phyloP scores from a whole-genome alignment of 768 basidiomycete genomes.

The Rhizopogon vesiculosus region DNA sequence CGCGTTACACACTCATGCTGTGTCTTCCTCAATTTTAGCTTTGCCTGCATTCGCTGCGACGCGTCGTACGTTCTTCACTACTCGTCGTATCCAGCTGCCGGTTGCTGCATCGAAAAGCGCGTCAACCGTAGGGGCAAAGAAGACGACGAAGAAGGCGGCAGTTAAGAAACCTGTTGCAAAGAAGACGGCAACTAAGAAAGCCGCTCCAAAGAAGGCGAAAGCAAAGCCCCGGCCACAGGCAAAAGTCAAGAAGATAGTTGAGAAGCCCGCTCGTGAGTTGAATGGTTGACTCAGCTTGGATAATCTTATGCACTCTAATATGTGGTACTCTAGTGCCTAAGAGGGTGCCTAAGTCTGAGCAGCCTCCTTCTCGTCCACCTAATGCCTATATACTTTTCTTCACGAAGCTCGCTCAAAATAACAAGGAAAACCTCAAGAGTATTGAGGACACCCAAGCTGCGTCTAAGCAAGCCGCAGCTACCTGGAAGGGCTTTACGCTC shows the following conservation, averaged over 20 bases:
- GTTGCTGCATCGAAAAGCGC: constrained; percentile 3
- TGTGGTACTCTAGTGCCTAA: background rate
- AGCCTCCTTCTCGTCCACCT: constrained; percentile 24
- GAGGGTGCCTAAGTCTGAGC: constrained; percentile 12
- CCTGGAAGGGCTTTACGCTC: constrained; percentile 29
- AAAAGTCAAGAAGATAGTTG: constrained; percentile 4
- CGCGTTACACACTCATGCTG: background rate
- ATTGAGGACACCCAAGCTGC: background rate
- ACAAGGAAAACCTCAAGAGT: background rate
- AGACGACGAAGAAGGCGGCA: constrained; percentile 3
- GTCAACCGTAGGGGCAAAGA: background rate
- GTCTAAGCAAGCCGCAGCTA: constrained; percentile 16
- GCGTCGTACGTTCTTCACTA: constrained; percentile 23
- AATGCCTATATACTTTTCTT: constrained; percentile 23
- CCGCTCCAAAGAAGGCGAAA: constrained; percentile 5
- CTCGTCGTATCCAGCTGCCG: constrained; percentile 13
- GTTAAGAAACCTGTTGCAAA: constrained; percentile 3
- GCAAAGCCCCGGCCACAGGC: constrained; percentile 5
- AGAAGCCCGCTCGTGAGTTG: constrained; percentile 12
- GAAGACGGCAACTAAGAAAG: constrained; percentile 3
- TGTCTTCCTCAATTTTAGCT: background rate
- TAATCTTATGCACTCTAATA: background rate
- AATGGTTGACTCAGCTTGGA: background rate
- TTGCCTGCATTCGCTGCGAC: constrained; percentile 3
- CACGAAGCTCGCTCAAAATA: constrained; percentile 7